Evolutionary conservation across 352 stramenopile species (phyloP).

Genomic region (Pythium aquatile): DNA sequence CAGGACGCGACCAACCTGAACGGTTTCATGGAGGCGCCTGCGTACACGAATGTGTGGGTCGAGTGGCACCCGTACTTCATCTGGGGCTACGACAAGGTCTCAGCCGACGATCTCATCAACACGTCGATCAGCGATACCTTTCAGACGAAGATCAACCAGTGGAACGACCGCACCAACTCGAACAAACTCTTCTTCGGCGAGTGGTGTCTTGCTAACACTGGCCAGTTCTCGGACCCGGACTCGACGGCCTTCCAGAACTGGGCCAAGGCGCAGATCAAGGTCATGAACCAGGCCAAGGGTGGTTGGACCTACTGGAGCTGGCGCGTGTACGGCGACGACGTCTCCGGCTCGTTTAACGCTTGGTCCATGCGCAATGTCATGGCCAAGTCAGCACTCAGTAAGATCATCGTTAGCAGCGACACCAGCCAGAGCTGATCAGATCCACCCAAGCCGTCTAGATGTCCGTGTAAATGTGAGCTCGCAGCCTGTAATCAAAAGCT

Average conservation of each 20-base stretch:
- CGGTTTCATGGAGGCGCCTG: conserved; percentile 26
- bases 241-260: conserved; percentile 14
- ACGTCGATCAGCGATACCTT: conserved; percentile 20
- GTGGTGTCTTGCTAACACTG: conserved; percentile 27
- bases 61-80: conserved; percentile 39
- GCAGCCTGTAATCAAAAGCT: background rate
- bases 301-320: conserved; percentile 34
- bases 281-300: conserved; percentile 24
- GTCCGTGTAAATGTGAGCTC: background rate
- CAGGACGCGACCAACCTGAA: conserved; percentile 22
- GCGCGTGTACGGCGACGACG: conserved; percentile 26
- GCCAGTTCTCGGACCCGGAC: conserved; percentile 25
- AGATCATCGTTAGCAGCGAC: conserved; percentile 14
- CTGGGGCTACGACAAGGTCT: conserved; percentile 28
- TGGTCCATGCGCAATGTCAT: conserved; percentile 35
- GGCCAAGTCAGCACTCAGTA: conserved; percentile 14
- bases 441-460: background rate
- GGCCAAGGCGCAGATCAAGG: conserved; percentile 15
- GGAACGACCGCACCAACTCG: conserved; percentile 20
- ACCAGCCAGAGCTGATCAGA: conserved; percentile 1
- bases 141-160: conserved; percentile 19
- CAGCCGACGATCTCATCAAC: conserved; percentile 21
- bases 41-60: conserved; percentile 31
- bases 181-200: conserved; percentile 37
- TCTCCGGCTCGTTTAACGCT: conserved; percentile 12